Base-by-base conservation (phyloP, 176 grass and related monocot genomes). In the Oryza rufipogon region DNA sequence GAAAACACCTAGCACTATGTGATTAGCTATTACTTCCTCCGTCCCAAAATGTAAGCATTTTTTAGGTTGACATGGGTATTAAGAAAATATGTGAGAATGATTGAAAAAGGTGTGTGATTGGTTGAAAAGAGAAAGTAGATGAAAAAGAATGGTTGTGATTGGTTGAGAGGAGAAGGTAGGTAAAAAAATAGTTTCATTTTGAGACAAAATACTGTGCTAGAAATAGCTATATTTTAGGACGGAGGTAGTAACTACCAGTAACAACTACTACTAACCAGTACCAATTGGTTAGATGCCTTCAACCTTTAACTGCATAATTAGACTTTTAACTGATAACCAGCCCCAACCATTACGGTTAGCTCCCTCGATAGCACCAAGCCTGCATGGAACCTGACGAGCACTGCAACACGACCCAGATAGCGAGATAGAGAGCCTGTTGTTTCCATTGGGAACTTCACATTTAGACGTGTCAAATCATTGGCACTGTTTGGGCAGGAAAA, bases 381-480 rank as follows among this genome's bases (percentile, higher is more conserved):
- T 58, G 42, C 47, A 46, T 46, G 44, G 45, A 64, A 47, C 41
- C 68, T 67, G 63, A 58, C 68, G 9, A 75, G 4, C 66, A 4
- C 66, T 30, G 45, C 16, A 16, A 56, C 51, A 69, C 66, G 71
- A 71, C 8, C 39, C 64, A 60, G 71, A 71, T 60, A 8, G 39
- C 1, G 64, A 60, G 71, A 71, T 60, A 8, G 39, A 2, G 70
- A 19, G 9, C 7, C 11, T 51, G 64, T 36, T 19, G 19, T 32
- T 68, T 80, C 61, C 77, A 74, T 80, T 20, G 70, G 61, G 46
- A 88, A 74, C 75, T 32, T 49, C 36, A 34, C 58, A 65, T 33
- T 33, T 68, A 81, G 32, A 45, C 56, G 25, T 78, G 83, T 90
- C 79, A 86, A 79, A 86, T 86, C 88, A 48, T 36, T 7, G 47